Evolutionary conservation across 2,329 filamentous ascomycete genomes (phyloP).

Genomic region (Penicillium sclerotiorum): DNA sequence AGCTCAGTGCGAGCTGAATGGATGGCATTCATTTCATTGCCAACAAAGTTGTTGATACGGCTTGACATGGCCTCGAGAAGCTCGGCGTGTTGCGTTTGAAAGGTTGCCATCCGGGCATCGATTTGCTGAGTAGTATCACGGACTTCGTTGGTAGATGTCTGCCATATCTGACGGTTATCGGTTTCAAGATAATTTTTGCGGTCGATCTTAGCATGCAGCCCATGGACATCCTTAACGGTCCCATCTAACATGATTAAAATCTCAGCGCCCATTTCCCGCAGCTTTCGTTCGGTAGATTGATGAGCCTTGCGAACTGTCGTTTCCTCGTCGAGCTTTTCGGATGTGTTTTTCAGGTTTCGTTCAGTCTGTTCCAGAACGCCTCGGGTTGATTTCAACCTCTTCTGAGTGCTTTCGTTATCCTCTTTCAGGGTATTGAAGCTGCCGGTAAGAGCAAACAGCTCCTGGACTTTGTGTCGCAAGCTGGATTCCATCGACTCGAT

Average conservation of each 20-base stretch:
- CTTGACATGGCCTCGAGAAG: slow-evolving; percentile 68
- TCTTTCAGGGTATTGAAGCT: slow-evolving; percentile 88
- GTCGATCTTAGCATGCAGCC: slow-evolving; percentile 81
- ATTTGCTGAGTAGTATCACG: slow-evolving; percentile 74
- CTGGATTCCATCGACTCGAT: slow-evolving; percentile 91
- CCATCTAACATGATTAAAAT: slow-evolving; percentile 76
- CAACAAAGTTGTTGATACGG: slow-evolving; percentile 76
- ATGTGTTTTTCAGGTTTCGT: slow-evolving; percentile 75
- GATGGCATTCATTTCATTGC: slow-evolving; percentile 72
- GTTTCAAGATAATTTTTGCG: slow-evolving; percentile 82
- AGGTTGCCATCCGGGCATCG: slow-evolving; percentile 71
- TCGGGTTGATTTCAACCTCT: slow-evolving; percentile 76
- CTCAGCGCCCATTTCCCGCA: slow-evolving; percentile 71
- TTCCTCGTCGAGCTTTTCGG: slow-evolving; percentile 77
- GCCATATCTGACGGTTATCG: slow-evolving; percentile 78
- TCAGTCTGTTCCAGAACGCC: slow-evolving; percentile 85
- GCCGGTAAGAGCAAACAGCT: slow-evolving; percentile 82
- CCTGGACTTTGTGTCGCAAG: slow-evolving; percentile 89
- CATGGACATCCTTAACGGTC: slow-evolving; percentile 78
- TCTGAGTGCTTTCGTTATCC: slow-evolving; percentile 77
- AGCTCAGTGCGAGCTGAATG: slow-evolving; percentile 70
- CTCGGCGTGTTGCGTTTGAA: slow-evolving; percentile 71
- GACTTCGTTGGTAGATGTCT: slow-evolving; percentile 73
- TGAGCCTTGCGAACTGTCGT: slow-evolving; percentile 79
- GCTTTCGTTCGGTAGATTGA: slow-evolving; percentile 76